Percentiles rank a stretch among this genome's conserved stretches.
Evolutionary conservation across 495 filamentous ascomycete genomes (phyloP).

Genomic region (Paragyromitra xinjiangensis): DNA sequence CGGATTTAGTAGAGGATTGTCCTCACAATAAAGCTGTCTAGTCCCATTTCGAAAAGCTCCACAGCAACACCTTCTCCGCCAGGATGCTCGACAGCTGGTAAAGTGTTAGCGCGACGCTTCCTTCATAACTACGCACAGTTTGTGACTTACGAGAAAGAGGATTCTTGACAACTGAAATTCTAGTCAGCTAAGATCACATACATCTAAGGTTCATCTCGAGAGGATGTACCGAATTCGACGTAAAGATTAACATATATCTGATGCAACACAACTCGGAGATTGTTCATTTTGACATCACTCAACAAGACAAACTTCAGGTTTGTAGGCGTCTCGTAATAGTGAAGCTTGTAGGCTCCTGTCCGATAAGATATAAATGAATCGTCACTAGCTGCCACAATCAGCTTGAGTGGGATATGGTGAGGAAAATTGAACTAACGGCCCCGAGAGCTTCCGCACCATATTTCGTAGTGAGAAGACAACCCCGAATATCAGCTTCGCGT

Average conservation of each 20-base stretch:
- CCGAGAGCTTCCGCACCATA: conserved; percentile 89
- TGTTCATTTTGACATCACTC: conserved; percentile 86
- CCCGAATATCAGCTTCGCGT: conserved; percentile 96
- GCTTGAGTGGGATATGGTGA: background rate
- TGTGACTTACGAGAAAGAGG: conserved; percentile 71
- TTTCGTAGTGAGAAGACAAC: conserved; percentile 95
- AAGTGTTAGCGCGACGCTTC: conserved; percentile 23
- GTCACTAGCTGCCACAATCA: conserved; percentile 52
- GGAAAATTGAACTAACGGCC: conserved; percentile 62
- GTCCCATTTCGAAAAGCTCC: conserved; percentile 89
- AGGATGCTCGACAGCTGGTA: conserved; percentile 76
- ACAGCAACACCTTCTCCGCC: conserved; percentile 88
- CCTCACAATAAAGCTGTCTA: conserved; percentile 66
- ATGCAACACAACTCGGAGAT: conserved; percentile 90
- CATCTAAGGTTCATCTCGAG: background rate
- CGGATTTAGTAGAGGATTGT: background rate
- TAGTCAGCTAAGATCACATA: conserved; percentile 1
- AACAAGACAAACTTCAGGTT: conserved; percentile 96
- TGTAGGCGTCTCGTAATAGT: conserved; percentile 98
- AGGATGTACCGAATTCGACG: conserved; percentile 83
- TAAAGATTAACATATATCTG: conserved; percentile 99
- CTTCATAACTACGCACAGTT: background rate
- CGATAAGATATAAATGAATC: conserved; percentile 85
- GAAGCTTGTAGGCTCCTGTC: conserved; percentile 94
- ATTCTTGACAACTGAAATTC: conserved; percentile 82